Evolutionary conservation across 495 filamentous ascomycete species (phyloP).

Genomic region (Penicillium ochrochloron): DNA sequence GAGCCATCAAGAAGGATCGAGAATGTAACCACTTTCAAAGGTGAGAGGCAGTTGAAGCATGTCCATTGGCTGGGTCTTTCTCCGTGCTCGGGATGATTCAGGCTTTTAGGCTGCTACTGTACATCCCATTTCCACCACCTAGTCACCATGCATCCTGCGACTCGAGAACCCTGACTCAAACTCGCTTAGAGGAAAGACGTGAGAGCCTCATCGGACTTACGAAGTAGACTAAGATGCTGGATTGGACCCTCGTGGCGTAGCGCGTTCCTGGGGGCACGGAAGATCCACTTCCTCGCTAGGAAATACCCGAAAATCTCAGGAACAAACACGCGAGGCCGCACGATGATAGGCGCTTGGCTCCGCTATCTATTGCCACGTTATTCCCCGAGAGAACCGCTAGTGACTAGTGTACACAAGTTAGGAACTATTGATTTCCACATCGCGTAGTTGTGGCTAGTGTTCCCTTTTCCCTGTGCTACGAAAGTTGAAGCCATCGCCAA

Average conservation of each 20-base stretch:
- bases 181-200: neutral
- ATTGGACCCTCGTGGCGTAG: neutral
- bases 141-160: no score
- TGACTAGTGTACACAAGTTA: neutral
- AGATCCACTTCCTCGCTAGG: neutral
- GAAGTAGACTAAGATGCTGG: neutral
- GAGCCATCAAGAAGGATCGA: no score
- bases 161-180: neutral
- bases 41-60: no score
- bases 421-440: neutral
- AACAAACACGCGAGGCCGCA: constrained; percentile 1
- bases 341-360: neutral
- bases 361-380: neutral
- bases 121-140: neutral
- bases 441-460: neutral
- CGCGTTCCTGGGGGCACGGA: neutral
- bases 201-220: neutral
- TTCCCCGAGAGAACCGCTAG: neutral
- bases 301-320: neutral
- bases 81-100: no score
- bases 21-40: no score
- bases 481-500: neutral
- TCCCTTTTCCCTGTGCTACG: neutral
- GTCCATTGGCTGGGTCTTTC: no score
- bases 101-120: no score